Evolutionary conservation across 192 early-diverging fungal genomes (phyloP).

Genomic region (Rhizophagus clarus): DNA sequence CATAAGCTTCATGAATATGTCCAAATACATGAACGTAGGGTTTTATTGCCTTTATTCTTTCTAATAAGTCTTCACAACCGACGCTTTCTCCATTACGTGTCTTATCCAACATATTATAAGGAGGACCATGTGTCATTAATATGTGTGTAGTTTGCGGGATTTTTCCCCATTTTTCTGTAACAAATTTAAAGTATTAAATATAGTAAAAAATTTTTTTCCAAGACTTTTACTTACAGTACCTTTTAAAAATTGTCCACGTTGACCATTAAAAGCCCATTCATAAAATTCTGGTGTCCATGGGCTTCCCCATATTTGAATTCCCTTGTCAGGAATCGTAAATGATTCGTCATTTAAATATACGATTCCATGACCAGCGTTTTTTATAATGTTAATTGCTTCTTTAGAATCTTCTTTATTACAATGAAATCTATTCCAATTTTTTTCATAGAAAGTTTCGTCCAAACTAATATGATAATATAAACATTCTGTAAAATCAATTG

Average conservation of each 20-base stretch:
- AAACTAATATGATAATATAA: slow-evolving; percentile 8
- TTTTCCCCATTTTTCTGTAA: slow-evolving; percentile 34
- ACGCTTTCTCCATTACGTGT: slow-evolving; percentile 2
- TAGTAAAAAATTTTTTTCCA: background rate
- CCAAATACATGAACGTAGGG: slow-evolving; percentile 37
- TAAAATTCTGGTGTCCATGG: slow-evolving; percentile 37
- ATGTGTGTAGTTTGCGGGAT: slow-evolving; percentile 35
- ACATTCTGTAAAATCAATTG: too few species aligned
- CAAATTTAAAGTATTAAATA: background rate
- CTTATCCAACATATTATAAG: slow-evolving; percentile 26
- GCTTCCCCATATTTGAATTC: slow-evolving; percentile 36
- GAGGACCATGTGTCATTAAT: slow-evolving; percentile 39
- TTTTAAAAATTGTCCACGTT: slow-evolving; percentile 28
- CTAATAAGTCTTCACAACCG: slow-evolving; percentile 32
- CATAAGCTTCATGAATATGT: slow-evolving; percentile 39
- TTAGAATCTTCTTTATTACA: slow-evolving; percentile 29
- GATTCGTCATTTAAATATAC: slow-evolving; percentile 34
- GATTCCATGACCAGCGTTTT: slow-evolving; percentile 34
- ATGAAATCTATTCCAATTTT: slow-evolving; percentile 35
- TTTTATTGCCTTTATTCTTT: slow-evolving; percentile 31
- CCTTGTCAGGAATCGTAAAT: slow-evolving; percentile 31
- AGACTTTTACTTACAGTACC: background rate
- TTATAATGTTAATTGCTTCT: slow-evolving; percentile 28
- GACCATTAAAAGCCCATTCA: slow-evolving; percentile 39
- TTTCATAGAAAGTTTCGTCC: slow-evolving; percentile 35